phyloP scores from a whole-genome alignment of 441 rosid species.

The Dalechampia spathulata region DNA sequence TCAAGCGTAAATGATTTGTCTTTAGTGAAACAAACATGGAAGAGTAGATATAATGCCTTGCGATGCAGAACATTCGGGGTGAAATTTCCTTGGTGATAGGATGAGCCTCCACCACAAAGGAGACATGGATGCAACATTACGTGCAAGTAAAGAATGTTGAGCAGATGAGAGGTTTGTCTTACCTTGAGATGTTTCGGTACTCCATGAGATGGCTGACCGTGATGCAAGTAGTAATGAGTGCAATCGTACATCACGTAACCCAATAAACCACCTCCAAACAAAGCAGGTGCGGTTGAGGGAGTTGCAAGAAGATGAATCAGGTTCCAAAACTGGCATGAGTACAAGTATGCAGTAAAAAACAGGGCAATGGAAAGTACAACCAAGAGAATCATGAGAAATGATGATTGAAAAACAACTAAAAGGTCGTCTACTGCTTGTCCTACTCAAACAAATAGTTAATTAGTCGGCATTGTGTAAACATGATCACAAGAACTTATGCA shows the following conservation, averaged over 20 bases:
- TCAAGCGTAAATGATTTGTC: neutral
- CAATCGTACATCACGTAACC: constrained; percentile 92
- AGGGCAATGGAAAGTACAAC: neutral
- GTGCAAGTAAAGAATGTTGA: neutral
- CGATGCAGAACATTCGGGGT: neutral
- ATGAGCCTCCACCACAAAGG: neutral
- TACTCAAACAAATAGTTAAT: no score
- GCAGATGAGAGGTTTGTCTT: constrained; percentile 7
- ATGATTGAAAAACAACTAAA: neutral
- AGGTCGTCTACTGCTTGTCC: no score
- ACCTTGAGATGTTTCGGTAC: constrained; percentile 79
- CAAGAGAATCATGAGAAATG: neutral
- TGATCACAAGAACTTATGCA: no score
- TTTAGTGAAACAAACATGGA: neutral
- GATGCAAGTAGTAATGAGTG: constrained; percentile 93
- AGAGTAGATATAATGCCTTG: neutral
- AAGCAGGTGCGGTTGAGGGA: constrained; percentile 69
- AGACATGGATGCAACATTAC: neutral
- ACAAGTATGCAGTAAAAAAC: neutral
- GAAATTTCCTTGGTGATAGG: neutral
- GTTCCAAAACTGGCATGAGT: constrained; percentile 64
- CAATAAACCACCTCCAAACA: constrained; percentile 83
- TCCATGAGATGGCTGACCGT: constrained; percentile 67
- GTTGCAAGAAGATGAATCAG: constrained; percentile 48
- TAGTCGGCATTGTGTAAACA: no score